These are phyloP conservation scores for Saccharomycopsis sp. DNA, from an alignment of 805 yeast species.

Conservation along the genomic window DNA sequence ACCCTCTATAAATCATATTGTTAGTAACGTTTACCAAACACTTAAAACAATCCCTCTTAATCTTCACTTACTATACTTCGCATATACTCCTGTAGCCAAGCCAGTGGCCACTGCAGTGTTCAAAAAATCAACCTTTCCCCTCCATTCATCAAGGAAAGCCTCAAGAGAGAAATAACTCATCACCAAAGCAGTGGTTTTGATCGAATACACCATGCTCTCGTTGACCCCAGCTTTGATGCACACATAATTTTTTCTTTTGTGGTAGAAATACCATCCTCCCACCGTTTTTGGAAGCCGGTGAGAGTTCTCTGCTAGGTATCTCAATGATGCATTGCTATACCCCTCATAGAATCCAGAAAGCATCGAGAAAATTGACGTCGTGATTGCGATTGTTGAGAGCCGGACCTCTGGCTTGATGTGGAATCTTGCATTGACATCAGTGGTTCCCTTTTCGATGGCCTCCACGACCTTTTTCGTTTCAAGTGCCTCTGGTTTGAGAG, in stretches of 20 bases:
- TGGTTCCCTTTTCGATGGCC: slow-evolving; percentile 7
- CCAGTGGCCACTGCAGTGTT: slow-evolving; percentile 57
- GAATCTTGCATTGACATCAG: slow-evolving; percentile 33
- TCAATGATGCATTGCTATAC: slow-evolving; percentile 44
- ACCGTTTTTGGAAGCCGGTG: slow-evolving; percentile 71
- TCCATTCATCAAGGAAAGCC: slow-evolving; percentile 46
- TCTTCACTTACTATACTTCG: slow-evolving; percentile 32
- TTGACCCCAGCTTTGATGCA: slow-evolving; percentile 51
- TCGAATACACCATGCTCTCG: slow-evolving; percentile 38
- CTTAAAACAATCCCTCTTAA: slow-evolving; percentile 25
- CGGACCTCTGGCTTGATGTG: slow-evolving; percentile 44
- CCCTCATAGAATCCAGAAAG: slow-evolving; percentile 57
- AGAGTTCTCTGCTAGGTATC: slow-evolving; percentile 71
- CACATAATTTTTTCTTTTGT: slow-evolving; percentile 74
- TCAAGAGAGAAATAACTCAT: slow-evolving; percentile 53
- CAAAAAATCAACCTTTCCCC: slow-evolving; percentile 51
- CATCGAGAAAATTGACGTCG: slow-evolving; percentile 39
- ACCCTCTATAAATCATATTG: slow-evolving; percentile 9
- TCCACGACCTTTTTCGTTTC: slow-evolving; percentile 4
- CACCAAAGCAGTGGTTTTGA: slow-evolving; percentile 39
- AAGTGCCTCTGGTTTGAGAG: not conserved
- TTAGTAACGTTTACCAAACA: not conserved
- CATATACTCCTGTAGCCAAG: slow-evolving; percentile 45
- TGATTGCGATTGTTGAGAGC: slow-evolving; percentile 34
- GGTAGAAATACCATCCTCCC: slow-evolving; percentile 87